phyloP scores from a whole-genome alignment of 441 rosid genomes.

The Euphorbia corollata region DNA sequence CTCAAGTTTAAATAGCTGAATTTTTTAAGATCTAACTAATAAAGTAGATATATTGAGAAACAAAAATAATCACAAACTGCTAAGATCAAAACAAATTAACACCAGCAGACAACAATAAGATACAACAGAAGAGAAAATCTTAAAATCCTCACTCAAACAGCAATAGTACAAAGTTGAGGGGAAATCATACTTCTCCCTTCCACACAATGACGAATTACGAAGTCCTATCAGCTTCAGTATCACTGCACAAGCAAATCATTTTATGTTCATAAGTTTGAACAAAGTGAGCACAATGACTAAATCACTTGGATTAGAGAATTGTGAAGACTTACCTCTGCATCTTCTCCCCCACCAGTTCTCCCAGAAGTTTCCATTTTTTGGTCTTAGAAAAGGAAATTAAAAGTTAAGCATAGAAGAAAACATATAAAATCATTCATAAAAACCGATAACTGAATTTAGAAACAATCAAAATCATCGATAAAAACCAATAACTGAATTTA shows the following conservation, averaged over 20 bases:
- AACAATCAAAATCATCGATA: background rate
- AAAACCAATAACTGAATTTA: background rate
- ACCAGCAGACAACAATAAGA: slow-evolving; percentile 10
- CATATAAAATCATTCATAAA: background rate
- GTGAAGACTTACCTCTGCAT: slow-evolving; percentile 19
- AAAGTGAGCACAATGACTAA: background rate
- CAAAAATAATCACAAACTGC: no score
- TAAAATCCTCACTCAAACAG: slow-evolving; percentile 11
- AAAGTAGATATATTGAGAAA: no score
- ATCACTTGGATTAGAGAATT: background rate
- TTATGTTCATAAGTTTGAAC: background rate
- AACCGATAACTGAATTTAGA: no score
- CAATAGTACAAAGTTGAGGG: slow-evolving; percentile 15
- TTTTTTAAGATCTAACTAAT: no score
- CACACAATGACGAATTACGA: slow-evolving; percentile 4
- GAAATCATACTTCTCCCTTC: slow-evolving; percentile 16
- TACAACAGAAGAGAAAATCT: slow-evolving; percentile 10
- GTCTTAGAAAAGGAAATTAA: slow-evolving; percentile 19
- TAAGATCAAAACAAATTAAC: slow-evolving; percentile 6
- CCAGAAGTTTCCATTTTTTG: slow-evolving; percentile 21
- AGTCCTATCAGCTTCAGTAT: background rate
- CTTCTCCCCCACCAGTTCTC: slow-evolving; percentile 19
- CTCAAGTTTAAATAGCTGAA: no score
- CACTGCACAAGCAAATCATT: slow-evolving; percentile 14
- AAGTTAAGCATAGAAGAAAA: background rate